Evolutionary conservation across 345 rosid species (phyloP).

Genomic region (Salix purpurea): DNA sequence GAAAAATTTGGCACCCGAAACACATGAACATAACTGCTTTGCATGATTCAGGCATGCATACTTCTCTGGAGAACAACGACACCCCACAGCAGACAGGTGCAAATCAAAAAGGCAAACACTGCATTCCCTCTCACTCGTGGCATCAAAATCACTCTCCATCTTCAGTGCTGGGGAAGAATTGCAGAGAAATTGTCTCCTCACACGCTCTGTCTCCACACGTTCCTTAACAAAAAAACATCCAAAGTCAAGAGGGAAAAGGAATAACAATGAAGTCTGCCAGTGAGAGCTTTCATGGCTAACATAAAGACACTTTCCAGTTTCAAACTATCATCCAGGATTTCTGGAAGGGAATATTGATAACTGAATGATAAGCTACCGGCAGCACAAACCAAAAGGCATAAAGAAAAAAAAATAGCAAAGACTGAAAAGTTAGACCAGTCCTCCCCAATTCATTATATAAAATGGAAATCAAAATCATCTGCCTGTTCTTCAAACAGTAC

Average conservation of each 20-base stretch:
- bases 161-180: slow-evolving; percentile 58
- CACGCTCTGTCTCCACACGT: slow-evolving; percentile 75
- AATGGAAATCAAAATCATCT: neutral
- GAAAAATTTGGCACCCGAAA: slow-evolving; percentile 60
- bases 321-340: neutral
- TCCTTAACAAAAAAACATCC: slow-evolving; percentile 36
- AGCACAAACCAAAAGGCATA: neutral
- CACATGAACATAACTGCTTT: slow-evolving; percentile 78
- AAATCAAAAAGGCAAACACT: slow-evolving; percentile 81
- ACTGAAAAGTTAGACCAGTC: neutral
- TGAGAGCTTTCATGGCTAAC: neutral
- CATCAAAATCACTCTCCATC: slow-evolving; percentile 89
- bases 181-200: slow-evolving; percentile 59
- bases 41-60: slow-evolving; percentile 87
- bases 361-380: neutral
- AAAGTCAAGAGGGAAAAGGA: slow-evolving; percentile 10
- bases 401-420: neutral
- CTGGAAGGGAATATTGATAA: neutral
- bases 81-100: slow-evolving; percentile 97
- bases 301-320: neutral
- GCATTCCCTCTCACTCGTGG: slow-evolving; percentile 88
- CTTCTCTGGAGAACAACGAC: slow-evolving; percentile 85
- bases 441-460: neutral
- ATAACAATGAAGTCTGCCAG: neutral
- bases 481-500: neutral